Percentiles rank a stretch among this genome's conserved stretches.
These are phyloP conservation scores for Penicillium sp. DNA, from an alignment of 2,329 filamentous ascomycete species.

Conservation along the genomic window DNA sequence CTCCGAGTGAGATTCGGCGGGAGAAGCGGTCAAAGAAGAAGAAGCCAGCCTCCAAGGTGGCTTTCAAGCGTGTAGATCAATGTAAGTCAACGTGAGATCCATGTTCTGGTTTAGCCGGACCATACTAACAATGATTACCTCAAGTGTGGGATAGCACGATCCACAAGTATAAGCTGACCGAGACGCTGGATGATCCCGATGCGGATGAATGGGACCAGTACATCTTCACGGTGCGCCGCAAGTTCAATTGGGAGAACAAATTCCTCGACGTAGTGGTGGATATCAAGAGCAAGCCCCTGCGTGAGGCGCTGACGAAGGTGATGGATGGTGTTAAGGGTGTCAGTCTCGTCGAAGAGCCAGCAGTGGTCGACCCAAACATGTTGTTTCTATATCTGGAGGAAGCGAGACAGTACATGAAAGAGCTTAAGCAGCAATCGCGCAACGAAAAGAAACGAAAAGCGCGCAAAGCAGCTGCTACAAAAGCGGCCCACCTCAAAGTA, in stretches of 20 bases:
- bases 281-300: slow-evolving; percentile 78
- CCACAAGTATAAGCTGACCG: slow-evolving; percentile 67
- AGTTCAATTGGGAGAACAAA: slow-evolving; percentile 82
- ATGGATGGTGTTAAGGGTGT: slow-evolving; percentile 77
- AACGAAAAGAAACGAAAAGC: slow-evolving; percentile 52
- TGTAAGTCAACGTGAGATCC: slow-evolving; percentile 27
- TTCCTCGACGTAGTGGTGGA: slow-evolving; percentile 74
- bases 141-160: slow-evolving; percentile 54
- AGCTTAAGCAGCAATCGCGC: slow-evolving; percentile 63
- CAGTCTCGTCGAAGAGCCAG: slow-evolving; percentile 76
- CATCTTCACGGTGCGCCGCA: slow-evolving; percentile 78
- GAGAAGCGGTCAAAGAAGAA: slow-evolving; percentile 40
- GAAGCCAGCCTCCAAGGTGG: slow-evolving; percentile 56
- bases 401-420: slow-evolving; percentile 63
- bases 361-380: slow-evolving; percentile 69
- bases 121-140: neutral
- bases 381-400: slow-evolving; percentile 77
- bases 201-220: slow-evolving; percentile 71
- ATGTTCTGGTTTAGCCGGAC: slow-evolving; percentile 8
- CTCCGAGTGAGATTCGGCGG: slow-evolving; percentile 15
- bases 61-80: slow-evolving; percentile 69
- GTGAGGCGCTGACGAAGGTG: slow-evolving; percentile 67
- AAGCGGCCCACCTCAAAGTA: slow-evolving; percentile 60
- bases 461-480: slow-evolving; percentile 37
- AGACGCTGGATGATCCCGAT: slow-evolving; percentile 63